Percentiles rank a stretch among this genome's conserved stretches.
These are phyloP conservation scores for Pseudocercospora macadamiae DNA, from an alignment of 2,329 filamentous ascomycete species.

Conservation along the genomic window DNA sequence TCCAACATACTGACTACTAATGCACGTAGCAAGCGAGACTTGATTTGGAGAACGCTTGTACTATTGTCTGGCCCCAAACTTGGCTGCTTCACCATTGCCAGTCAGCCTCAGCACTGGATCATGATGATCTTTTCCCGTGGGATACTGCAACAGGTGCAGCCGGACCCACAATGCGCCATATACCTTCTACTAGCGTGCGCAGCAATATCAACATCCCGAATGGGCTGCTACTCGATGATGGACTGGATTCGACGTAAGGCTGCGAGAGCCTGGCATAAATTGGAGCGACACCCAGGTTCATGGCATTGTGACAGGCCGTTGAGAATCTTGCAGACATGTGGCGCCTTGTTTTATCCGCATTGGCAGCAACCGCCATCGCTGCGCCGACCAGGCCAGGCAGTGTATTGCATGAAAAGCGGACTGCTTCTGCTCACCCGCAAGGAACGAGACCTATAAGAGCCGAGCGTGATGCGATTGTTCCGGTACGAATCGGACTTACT, in stretches of 20 bases:
- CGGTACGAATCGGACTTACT: slow-evolving; percentile 39
- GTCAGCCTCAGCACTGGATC: not conserved
- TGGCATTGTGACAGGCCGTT: no score
- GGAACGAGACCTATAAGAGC: slow-evolving; percentile 26
- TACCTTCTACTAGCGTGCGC: not conserved
- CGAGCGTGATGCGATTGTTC: slow-evolving; percentile 32
- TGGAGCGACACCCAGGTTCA: no score
- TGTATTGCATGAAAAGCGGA: slow-evolving; percentile 38
- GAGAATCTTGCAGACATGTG: no score
- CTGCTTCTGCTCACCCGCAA: slow-evolving; percentile 27
- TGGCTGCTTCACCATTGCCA: not conserved
- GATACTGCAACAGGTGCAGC: no score
- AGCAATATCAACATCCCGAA: not conserved
- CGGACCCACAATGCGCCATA: not conserved
- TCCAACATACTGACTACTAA: not conserved
- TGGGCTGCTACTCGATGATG: not conserved
- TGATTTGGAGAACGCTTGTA: not conserved
- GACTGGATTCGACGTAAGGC: not conserved
- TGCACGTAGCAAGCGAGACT: not conserved
- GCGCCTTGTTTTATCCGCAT: not conserved
- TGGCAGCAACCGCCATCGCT: not conserved
- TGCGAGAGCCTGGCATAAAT: no score
- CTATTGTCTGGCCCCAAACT: not conserved
- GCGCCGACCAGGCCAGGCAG: slow-evolving; percentile 8
- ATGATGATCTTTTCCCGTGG: not conserved